Evolutionary conservation across 768 basidiomycete genomes (phyloP).

Genomic region (Trametes maxima): DNA sequence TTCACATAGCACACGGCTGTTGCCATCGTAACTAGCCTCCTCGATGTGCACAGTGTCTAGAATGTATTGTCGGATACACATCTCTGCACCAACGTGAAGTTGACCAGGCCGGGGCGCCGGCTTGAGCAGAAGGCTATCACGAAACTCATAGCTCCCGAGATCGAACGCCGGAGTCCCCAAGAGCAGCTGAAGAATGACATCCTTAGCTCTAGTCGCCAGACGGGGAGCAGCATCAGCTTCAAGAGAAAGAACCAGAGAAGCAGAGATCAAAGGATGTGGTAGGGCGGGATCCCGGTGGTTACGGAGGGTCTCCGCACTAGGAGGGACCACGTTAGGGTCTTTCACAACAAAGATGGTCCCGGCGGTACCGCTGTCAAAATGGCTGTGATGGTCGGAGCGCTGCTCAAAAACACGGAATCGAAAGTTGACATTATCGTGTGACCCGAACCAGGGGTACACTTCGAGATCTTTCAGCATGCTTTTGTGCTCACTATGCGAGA

Average conservation of each 20-base stretch:
- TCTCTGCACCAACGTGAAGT: conserved; percentile 21
- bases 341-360: conserved; percentile 3
- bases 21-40: conserved; percentile 32
- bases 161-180: conserved; percentile 9
- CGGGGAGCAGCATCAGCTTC: conserved; percentile 1
- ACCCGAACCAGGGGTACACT: background rate
- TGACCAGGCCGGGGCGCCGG: conserved; percentile 19
- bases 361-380: conserved; percentile 5
- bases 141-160: background rate
- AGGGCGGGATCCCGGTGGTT: background rate
- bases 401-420: conserved; percentile 1
- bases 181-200: background rate
- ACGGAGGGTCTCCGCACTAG: background rate
- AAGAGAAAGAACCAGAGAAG: background rate
- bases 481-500: background rate
- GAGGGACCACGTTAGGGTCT: background rate
- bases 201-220: background rate
- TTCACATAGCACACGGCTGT: conserved; percentile 15
- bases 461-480: background rate
- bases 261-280: background rate
- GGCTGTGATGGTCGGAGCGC: background rate
- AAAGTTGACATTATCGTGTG: conserved; percentile 19
- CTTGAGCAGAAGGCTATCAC: background rate
- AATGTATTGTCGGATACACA: conserved; percentile 18
- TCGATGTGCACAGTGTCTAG: conserved; percentile 24